Conservation (phyloP, 805 yeast species). For the Myxozyma mucilagina region DNA sequence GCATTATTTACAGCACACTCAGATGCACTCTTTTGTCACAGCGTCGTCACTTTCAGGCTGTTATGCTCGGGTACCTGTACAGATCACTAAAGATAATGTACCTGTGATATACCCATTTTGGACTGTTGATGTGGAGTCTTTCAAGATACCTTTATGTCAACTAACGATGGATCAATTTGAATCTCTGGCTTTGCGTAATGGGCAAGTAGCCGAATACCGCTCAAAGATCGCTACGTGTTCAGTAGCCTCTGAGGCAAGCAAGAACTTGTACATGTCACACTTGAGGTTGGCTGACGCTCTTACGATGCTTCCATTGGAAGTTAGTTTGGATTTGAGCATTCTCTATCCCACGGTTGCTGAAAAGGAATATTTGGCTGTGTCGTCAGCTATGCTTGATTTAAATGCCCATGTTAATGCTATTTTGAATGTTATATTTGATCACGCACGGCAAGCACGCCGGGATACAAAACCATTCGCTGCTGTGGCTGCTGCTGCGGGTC, state of each 20-base stretch:
- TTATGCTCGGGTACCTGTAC: slow-evolving; percentile 68
- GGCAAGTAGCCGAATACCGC: not conserved
- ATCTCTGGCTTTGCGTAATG: slow-evolving; percentile 11
- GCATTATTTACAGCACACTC: slow-evolving; percentile 34
- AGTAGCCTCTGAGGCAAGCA: slow-evolving; percentile 30
- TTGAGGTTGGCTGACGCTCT: slow-evolving; percentile 64
- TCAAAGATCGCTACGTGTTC: not conserved
- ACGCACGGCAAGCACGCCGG: slow-evolving; percentile 52
- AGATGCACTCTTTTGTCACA: slow-evolving; percentile 72
- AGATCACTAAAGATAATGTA: slow-evolving; percentile 76
- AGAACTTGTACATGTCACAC: slow-evolving; percentile 43
- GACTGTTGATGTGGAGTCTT: slow-evolving; percentile 38
- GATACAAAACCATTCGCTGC: slow-evolving; percentile 33
- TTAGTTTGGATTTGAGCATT: slow-evolving; percentile 72
- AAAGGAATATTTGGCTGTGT: slow-evolving; percentile 26
- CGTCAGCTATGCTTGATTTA: slow-evolving; percentile 47
- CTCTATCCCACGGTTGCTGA: slow-evolving; percentile 68
- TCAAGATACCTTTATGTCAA: slow-evolving; percentile 62
- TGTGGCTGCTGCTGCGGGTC: slow-evolving; percentile 33
- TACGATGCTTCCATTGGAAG: slow-evolving; percentile 53
- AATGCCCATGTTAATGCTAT: slow-evolving; percentile 77
- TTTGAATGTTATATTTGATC: slow-evolving; percentile 69
- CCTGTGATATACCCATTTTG: slow-evolving; percentile 72
- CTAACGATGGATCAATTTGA: slow-evolving; percentile 44
- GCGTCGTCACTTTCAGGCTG: slow-evolving; percentile 87